These are phyloP conservation scores for Saccharomycopsis babjevae DNA, from an alignment of 805 yeast species.

Conservation along the genomic window DNA sequence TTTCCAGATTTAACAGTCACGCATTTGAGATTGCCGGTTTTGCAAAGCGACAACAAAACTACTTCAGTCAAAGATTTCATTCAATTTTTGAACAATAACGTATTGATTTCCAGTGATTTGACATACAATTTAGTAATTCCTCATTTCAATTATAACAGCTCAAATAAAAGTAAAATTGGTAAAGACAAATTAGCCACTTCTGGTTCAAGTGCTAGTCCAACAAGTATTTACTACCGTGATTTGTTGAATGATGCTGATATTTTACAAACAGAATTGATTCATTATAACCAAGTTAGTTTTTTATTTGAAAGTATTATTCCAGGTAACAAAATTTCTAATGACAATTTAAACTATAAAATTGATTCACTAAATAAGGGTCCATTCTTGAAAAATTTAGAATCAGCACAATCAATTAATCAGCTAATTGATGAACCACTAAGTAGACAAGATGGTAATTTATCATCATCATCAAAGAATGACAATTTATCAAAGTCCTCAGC, in stretches of 20 bases:
- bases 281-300: conserved; percentile 18
- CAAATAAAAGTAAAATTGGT: conserved; percentile 4
- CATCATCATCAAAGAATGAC: background rate
- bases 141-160: conserved; percentile 1
- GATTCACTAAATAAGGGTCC: conserved; percentile 18
- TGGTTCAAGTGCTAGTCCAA: conserved; percentile 5
- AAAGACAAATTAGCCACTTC: background rate
- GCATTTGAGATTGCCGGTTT: conserved; percentile 22
- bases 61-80: conserved; percentile 24
- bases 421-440: conserved; percentile 3
- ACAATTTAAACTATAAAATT: conserved; percentile 1
- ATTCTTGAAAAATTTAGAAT: conserved; percentile 19
- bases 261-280: conserved; percentile 19
- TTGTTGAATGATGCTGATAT: conserved; percentile 18
- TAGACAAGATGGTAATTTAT: conserved; percentile 3
- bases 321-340: conserved; percentile 17
- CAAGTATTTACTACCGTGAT: conserved; percentile 23
- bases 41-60: background rate
- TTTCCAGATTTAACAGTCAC: conserved; percentile 28
- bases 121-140: conserved; percentile 16
- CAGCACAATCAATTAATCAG: conserved; percentile 8
- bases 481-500: background rate
- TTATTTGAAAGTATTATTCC: conserved; percentile 18
- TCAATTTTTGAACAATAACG: conserved; percentile 18
- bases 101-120: conserved; percentile 17